Percentiles rank a stretch among this genome's conserved stretches.
These are phyloP conservation scores for Globisporangium alternatum DNA, from an alignment of 352 stramenopile species.

Conservation along the genomic window DNA sequence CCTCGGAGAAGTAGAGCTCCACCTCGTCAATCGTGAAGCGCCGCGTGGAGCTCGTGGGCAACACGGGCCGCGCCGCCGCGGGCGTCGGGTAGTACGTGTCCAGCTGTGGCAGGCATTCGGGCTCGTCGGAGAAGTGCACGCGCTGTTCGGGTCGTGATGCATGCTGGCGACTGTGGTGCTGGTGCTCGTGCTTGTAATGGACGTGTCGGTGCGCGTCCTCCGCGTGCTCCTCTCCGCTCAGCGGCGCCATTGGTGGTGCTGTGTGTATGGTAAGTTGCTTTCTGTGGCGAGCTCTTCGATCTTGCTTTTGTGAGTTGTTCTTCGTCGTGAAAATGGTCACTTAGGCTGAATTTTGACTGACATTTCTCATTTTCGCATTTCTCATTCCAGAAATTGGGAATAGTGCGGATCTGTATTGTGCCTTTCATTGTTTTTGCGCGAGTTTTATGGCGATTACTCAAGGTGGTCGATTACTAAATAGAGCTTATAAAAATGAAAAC, in stretches of 20 bases:
- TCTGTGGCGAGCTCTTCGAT: conserved; percentile 1
- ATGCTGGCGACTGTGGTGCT: not conserved
- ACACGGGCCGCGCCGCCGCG: conserved; percentile 25
- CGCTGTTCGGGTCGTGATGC: conserved; percentile 12
- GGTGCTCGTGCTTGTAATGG: not conserved
- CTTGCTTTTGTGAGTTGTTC: not conserved
- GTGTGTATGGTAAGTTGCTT: not conserved
- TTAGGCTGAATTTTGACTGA: too few species aligned
- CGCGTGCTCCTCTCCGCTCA: conserved; percentile 8
- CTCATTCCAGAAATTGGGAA: too few species aligned
- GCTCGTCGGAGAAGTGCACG: conserved; percentile 57
- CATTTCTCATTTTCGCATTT: too few species aligned
- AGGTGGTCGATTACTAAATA: too few species aligned
- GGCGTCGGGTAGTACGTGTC: conserved; percentile 54
- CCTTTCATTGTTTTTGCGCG: too few species aligned
- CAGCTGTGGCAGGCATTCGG: conserved; percentile 24
- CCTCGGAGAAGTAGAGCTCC: conserved; percentile 62
- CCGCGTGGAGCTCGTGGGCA: conserved; percentile 42
- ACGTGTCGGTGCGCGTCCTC: not conserved
- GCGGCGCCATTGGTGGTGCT: conserved; percentile 1
- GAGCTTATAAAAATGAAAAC: too few species aligned
- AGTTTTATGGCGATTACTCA: too few species aligned
- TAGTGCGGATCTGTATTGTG: too few species aligned
- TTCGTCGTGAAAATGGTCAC: not conserved
- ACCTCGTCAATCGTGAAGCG: conserved; percentile 63